phyloP scores from a whole-genome alignment of 2,329 filamentous ascomycete species.

The Penicillium aurantiogriseum region DNA sequence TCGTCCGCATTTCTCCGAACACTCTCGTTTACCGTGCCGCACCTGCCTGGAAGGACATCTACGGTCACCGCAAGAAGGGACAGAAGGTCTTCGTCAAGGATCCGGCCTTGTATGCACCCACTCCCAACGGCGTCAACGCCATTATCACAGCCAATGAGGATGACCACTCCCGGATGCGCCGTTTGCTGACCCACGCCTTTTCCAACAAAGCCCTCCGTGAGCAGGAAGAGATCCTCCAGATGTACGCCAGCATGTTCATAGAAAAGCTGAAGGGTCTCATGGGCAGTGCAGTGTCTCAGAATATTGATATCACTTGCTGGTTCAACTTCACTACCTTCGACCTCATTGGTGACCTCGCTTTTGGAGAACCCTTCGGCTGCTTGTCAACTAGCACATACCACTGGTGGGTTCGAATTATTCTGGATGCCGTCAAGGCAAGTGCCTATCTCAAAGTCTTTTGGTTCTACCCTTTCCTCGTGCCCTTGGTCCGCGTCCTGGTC shows the following conservation, averaged over 20 bases:
- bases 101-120: constrained; percentile 19
- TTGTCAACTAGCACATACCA: constrained; percentile 29
- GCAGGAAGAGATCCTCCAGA: constrained; percentile 35
- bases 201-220: constrained; percentile 35
- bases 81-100: constrained; percentile 27
- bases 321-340: constrained; percentile 35
- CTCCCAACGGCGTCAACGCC: constrained; percentile 22
- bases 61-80: constrained; percentile 32
- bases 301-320: constrained; percentile 23
- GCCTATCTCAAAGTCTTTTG: constrained; percentile 21
- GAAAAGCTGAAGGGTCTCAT: constrained; percentile 15
- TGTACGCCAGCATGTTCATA: constrained; percentile 32
- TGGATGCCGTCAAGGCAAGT: constrained; percentile 26
- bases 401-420: constrained; percentile 31
- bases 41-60: constrained; percentile 37
- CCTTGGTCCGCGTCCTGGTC: constrained; percentile 12
- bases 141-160: constrained; percentile 28
- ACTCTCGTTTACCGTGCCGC: constrained; percentile 37
- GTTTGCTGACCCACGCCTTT: constrained; percentile 36
- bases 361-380: constrained; percentile 35
- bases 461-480: constrained; percentile 21
- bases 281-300: background rate
- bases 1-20: constrained; percentile 43
- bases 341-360: constrained; percentile 36
- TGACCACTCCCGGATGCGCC: constrained; percentile 34